phyloP scores from a whole-genome alignment of 768 basidiomycete genomes.

The Pisolithus albus region DNA sequence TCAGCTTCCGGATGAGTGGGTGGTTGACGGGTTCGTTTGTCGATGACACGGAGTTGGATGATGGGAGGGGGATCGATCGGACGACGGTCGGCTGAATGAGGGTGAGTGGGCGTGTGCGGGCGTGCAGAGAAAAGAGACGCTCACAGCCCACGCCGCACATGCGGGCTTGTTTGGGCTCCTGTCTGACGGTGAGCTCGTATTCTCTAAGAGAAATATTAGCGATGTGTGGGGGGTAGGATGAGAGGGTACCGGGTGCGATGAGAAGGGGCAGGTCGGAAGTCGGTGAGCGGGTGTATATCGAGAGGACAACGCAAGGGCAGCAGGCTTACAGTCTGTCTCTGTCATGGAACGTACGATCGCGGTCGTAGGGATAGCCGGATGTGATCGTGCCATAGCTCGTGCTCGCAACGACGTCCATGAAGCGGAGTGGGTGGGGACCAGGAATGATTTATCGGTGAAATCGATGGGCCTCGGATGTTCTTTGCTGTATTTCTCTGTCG shows the following conservation, averaged over 20 bases:
- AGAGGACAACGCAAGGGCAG: slow-evolving; percentile 7
- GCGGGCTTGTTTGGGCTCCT: slow-evolving; percentile 87
- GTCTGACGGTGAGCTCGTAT: slow-evolving; percentile 80
- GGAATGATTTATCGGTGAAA: not conserved
- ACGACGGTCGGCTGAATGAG: slow-evolving; percentile 71
- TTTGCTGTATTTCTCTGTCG: no score
- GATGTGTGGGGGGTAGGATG: not conserved
- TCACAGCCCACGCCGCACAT: slow-evolving; percentile 89
- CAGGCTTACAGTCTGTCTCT: slow-evolving; percentile 33
- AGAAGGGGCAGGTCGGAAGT: not conserved
- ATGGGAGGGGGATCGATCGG: slow-evolving; percentile 97
- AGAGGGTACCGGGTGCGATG: not conserved
- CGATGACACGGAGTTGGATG: slow-evolving; percentile 86
- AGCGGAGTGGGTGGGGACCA: not conserved
- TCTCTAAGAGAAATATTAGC: slow-evolving; percentile 42
- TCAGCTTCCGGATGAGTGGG: slow-evolving; percentile 27
- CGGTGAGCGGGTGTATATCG: not conserved
- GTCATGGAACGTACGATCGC: slow-evolving; percentile 24
- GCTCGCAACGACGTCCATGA: slow-evolving; percentile 21
- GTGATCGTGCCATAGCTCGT: slow-evolving; percentile 19
- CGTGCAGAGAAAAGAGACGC: slow-evolving; percentile 32
- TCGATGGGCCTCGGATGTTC: not conserved
- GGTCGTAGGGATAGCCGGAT: slow-evolving; percentile 24
- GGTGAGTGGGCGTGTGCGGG: slow-evolving; percentile 1
- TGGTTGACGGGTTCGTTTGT: slow-evolving; percentile 40